phyloP scores from a whole-genome alignment of 768 basidiomycete genomes.

The Russula sp. region DNA sequence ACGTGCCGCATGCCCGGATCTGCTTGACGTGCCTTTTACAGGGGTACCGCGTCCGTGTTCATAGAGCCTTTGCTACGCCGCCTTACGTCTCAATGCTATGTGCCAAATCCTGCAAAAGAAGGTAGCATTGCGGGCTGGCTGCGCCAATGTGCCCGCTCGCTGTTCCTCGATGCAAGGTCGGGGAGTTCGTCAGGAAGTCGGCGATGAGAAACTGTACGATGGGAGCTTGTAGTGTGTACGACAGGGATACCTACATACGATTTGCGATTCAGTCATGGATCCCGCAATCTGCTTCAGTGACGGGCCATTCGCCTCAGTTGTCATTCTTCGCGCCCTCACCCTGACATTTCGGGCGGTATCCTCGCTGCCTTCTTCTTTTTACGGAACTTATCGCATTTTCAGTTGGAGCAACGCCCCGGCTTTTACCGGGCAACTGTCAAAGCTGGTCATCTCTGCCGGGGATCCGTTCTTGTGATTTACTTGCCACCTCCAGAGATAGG shows the following conservation, averaged over 20 bases:
- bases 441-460: not conserved
- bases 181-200: no score
- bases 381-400: no score
- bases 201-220: no score
- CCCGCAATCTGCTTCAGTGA: not conserved
- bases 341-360: not conserved
- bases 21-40: not conserved
- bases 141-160: conserved; percentile 8
- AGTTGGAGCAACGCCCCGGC: no score
- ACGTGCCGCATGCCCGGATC: not conserved
- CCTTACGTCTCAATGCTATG: no score
- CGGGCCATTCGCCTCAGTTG: not conserved
- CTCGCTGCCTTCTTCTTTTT: no score
- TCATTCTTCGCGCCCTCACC: no score
- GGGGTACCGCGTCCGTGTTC: no score
- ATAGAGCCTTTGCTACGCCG: no score
- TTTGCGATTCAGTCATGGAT: not conserved
- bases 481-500: not conserved
- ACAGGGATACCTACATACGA: not conserved
- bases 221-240: not conserved
- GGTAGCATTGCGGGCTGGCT: no score
- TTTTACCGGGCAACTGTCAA: not conserved
- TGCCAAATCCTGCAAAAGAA: no score
- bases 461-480: not conserved
- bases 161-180: no score